These are phyloP conservation scores for Ilex paraguariensis DNA, from an alignment of 305 asterid species.

Conservation along the genomic window DNA sequence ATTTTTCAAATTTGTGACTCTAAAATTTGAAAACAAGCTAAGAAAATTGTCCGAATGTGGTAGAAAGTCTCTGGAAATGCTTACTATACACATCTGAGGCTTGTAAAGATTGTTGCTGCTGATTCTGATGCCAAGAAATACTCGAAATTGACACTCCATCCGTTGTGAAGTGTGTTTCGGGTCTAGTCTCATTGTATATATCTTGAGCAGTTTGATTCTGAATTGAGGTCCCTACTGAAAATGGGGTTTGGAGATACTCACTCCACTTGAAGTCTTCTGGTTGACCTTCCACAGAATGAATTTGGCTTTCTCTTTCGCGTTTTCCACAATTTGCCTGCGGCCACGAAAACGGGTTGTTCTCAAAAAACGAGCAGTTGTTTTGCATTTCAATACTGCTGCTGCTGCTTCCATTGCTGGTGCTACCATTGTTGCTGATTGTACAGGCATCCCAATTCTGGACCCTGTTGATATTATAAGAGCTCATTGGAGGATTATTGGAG, in stretches of 20 bases:
- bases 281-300: background rate
- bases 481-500: constrained; percentile 7
- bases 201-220: constrained; percentile 30
- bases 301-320: constrained; percentile 27
- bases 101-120: background rate
- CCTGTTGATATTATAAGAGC: constrained; percentile 22
- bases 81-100: background rate
- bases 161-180: constrained; percentile 26
- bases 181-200: constrained; percentile 30
- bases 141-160: constrained; percentile 18
- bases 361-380: constrained; percentile 26
- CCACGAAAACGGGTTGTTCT: constrained; percentile 23
- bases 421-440: constrained; percentile 18
- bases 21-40: background rate
- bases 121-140: background rate
- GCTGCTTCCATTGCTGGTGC: constrained; percentile 17
- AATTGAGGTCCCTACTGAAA: constrained; percentile 28
- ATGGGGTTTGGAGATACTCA: constrained; percentile 68
- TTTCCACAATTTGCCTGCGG: constrained; percentile 28
- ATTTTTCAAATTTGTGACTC: too few species aligned
- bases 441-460: constrained; percentile 47
- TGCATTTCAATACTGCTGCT: constrained; percentile 28
- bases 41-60: background rate
- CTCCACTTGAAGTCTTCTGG: constrained; percentile 61
- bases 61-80: background rate